Conservation (phyloP, 768 basidiomycete genomes). For the Phaffia australis region DNA sequence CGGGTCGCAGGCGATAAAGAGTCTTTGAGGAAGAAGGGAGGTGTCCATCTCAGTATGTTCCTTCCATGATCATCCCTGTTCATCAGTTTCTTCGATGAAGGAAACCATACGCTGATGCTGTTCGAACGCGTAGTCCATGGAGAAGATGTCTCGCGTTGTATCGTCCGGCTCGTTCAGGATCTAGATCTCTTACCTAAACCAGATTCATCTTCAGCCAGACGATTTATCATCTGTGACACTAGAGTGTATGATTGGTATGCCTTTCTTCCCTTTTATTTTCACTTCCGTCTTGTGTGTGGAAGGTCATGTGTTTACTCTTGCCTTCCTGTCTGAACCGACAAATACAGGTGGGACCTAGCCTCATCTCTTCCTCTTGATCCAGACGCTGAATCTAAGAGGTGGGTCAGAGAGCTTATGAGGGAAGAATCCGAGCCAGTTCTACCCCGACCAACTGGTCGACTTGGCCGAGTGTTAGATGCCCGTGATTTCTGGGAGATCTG, state of each 20-base stretch:
- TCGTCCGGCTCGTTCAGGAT: slow-evolving; percentile 49
- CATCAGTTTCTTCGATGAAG: too few relatives aligned
- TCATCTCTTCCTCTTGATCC: not conserved
- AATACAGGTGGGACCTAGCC: slow-evolving; percentile 11
- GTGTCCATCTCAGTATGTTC: slow-evolving; percentile 45
- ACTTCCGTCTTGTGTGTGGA: not conserved
- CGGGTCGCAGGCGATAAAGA: slow-evolving; percentile 52
- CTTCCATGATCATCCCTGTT: too few relatives aligned
- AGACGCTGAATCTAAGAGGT: slow-evolving; percentile 29
- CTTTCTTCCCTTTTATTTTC: slow-evolving; percentile 43
- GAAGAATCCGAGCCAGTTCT: slow-evolving; percentile 46
- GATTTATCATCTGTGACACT: slow-evolving; percentile 28
- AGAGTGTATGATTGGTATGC: slow-evolving; percentile 57
- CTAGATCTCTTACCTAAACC: slow-evolving; percentile 43
- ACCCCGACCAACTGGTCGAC: slow-evolving; percentile 45
- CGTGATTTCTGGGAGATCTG: slow-evolving; percentile 49
- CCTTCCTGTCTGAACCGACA: slow-evolving; percentile 29
- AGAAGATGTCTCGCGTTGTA: slow-evolving; percentile 49
- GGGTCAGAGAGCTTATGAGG: slow-evolving; percentile 53
- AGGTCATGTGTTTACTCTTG: slow-evolving; percentile 25
- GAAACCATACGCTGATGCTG: too few relatives aligned
- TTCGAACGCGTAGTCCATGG: slow-evolving; percentile 43
- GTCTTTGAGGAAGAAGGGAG: slow-evolving; percentile 47
- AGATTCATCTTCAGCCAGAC: not conserved
- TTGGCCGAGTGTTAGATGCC: slow-evolving; percentile 52